A percentile compares a stretch with the other conserved stretches of the same genome.
These are phyloP conservation scores for Gigaspora rosea DNA, from an alignment of 192 early-diverging fungal species.

Conservation along the genomic window DNA sequence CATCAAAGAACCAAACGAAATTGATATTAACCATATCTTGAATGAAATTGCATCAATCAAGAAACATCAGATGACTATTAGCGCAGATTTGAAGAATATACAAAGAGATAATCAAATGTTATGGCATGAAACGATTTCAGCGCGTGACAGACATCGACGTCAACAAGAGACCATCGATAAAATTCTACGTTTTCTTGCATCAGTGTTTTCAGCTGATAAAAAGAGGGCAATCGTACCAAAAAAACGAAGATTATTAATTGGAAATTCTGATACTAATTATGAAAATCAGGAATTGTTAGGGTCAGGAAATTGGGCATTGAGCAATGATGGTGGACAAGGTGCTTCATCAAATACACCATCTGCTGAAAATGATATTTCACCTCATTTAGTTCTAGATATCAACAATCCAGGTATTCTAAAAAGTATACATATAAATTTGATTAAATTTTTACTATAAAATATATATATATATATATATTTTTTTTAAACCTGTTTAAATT, in stretches of 20 bases:
- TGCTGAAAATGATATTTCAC: slow-evolving; percentile 1
- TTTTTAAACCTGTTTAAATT: background rate
- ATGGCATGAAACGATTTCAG: slow-evolving; percentile 79
- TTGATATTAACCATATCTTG: slow-evolving; percentile 57
- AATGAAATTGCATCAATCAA: slow-evolving; percentile 87
- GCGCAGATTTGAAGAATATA: slow-evolving; percentile 80
- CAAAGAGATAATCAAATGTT: slow-evolving; percentile 87
- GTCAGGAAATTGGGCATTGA: background rate
- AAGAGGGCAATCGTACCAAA: slow-evolving; percentile 52
- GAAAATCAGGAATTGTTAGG: background rate
- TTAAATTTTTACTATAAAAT: background rate
- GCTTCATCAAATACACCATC: background rate
- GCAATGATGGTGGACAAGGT: background rate
- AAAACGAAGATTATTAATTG: slow-evolving; percentile 39
- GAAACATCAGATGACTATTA: slow-evolving; percentile 88
- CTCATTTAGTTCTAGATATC: background rate
- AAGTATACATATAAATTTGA: background rate
- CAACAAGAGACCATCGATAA: slow-evolving; percentile 95
- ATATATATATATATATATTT: too few species aligned
- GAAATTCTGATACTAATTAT: slow-evolving; percentile 6
- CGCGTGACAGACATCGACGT: slow-evolving; percentile 77
- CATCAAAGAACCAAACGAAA: slow-evolving; percentile 44
- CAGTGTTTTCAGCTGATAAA: slow-evolving; percentile 71
- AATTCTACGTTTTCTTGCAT: slow-evolving; percentile 88
- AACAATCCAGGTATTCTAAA: slow-evolving; percentile 22